Base-by-base conservation (phyloP, 108 stramenopile genomes). In the Skeletonema marinoi region DNA sequence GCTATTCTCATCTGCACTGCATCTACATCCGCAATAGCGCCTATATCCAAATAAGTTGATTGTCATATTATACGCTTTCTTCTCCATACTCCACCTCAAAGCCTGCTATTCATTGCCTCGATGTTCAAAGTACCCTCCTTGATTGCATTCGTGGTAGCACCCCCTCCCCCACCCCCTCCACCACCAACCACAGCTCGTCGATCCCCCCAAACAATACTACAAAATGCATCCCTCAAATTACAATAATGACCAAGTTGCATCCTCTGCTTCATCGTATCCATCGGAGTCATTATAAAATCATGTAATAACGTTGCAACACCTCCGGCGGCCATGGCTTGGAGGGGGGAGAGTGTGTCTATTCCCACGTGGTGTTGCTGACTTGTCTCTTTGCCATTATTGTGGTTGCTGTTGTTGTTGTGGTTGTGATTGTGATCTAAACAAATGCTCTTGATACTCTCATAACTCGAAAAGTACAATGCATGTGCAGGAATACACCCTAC, bases 191-290 rank as follows among this genome's bases (percentile, higher is more conserved):
- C 36, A 0, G 11, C 33, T 12, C 4, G 32, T 13, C 17, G 30
- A 32, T 50, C 60, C 7, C 80, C 80, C 69, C 48, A 71, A 6
- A 82, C 81, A 33, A 90, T 90, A 61, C 86, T 80, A 9, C 76
- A 63, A 32, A 91, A 71, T 51, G 91, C 88, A 82, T 95, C 84
- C 3, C 74, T 13, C 46, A 94, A 62, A 67, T 92, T 94, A 12
- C 60, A 46, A 86, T 99, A 97, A 81, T 98, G 95, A 10, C 99
- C 99, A 61, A 99, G 87, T 77, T 99, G 99, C 80, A 99, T 83
- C 30, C 99, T 90, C 85, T 99, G 99, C 88, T 99, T 99, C 75
- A 99, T 76, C n/a, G 98, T 97, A 86, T 99, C 98, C 83, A 98
- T 83, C 8, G 99, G 98, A 11, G 97, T 96, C 95, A 99, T 94